Percentiles rank a stretch among this genome's conserved stretches.
These are phyloP conservation scores for Cladosporium velox DNA, from an alignment of 2,329 filamentous ascomycete species.

Conservation along the genomic window DNA sequence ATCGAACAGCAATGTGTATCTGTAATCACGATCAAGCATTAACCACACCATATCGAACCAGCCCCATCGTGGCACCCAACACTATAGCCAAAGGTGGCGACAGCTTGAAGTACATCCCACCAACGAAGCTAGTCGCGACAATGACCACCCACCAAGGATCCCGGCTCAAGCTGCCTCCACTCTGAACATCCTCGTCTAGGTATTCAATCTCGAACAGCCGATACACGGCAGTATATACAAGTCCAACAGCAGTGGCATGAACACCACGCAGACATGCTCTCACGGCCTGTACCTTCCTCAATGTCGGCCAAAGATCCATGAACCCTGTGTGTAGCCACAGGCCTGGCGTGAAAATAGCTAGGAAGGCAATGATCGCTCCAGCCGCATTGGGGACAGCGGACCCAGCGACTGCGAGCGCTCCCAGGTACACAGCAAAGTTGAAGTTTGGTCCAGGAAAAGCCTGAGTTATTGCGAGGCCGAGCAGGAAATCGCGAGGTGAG, in stretches of 20 bases:
- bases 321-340: slow-evolving; percentile 41
- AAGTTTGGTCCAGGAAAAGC: slow-evolving; percentile 67
- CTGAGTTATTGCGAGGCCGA: slow-evolving; percentile 71
- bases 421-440: slow-evolving; percentile 53
- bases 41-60: slow-evolving; percentile 45
- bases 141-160: slow-evolving; percentile 52
- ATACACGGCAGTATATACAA: slow-evolving; percentile 50
- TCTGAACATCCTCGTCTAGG: slow-evolving; percentile 39
- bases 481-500: slow-evolving; percentile 67
- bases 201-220: slow-evolving; percentile 49
- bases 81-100: slow-evolving; percentile 44
- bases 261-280: slow-evolving; percentile 42
- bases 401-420: slow-evolving; percentile 40
- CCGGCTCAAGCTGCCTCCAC: slow-evolving; percentile 40
- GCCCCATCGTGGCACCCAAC: slow-evolving; percentile 42
- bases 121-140: slow-evolving; percentile 44
- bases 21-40: neutral
- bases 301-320: slow-evolving; percentile 42
- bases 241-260: slow-evolving; percentile 46
- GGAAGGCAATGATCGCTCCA: slow-evolving; percentile 42
- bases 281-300: slow-evolving; percentile 41
- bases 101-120: slow-evolving; percentile 44
- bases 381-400: slow-evolving; percentile 34
- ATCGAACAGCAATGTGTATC: neutral
- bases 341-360: slow-evolving; percentile 45